phyloP scores from a whole-genome alignment of 805 yeast species.

The Starmerella davenportii region DNA sequence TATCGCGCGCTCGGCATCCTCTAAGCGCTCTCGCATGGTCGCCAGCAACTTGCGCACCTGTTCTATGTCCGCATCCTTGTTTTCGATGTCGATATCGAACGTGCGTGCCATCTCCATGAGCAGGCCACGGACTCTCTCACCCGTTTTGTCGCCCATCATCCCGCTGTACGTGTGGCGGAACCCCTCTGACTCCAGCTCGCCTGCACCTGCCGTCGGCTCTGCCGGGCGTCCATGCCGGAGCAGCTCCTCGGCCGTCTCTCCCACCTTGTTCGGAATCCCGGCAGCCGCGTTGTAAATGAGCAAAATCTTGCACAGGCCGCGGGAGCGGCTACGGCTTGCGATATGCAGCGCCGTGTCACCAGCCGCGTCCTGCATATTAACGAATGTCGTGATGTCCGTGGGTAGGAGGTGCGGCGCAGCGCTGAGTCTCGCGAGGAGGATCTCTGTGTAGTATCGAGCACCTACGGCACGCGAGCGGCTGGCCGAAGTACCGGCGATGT shows the following conservation, averaged over 20 bases:
- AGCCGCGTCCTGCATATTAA: constrained; percentile 58
- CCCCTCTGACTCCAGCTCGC: not conserved
- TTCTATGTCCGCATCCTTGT: constrained; percentile 35
- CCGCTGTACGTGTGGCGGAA: not conserved
- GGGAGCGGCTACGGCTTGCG: constrained; percentile 42
- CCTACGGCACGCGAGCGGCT: constrained; percentile 55
- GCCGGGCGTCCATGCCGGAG: constrained; percentile 1
- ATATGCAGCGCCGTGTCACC: constrained; percentile 80
- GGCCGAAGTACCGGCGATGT: constrained; percentile 54
- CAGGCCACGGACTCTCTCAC: constrained; percentile 8
- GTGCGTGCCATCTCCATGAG: constrained; percentile 27
- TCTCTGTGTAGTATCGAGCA: constrained; percentile 66
- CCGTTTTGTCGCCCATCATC: constrained; percentile 4
- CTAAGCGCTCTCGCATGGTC: constrained; percentile 27
- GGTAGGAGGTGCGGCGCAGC: constrained; percentile 22
- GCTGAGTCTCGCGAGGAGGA: constrained; percentile 52
- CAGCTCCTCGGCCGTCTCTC: constrained; percentile 25
- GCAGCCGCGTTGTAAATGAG: constrained; percentile 32
- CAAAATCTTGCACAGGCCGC: constrained; percentile 28
- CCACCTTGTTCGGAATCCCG: constrained; percentile 27
- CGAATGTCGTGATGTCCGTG: constrained; percentile 25
- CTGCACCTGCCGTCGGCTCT: not conserved
- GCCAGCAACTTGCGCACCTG: constrained; percentile 31
- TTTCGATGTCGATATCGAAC: constrained; percentile 38
- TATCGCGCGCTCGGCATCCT: constrained; percentile 22